A percentile compares a stretch with the other conserved stretches of the same genome.
These are phyloP conservation scores for Colletotrichum lindemuthianum DNA, from an alignment of 2,329 filamentous ascomycete genomes.

Conservation along the genomic window DNA sequence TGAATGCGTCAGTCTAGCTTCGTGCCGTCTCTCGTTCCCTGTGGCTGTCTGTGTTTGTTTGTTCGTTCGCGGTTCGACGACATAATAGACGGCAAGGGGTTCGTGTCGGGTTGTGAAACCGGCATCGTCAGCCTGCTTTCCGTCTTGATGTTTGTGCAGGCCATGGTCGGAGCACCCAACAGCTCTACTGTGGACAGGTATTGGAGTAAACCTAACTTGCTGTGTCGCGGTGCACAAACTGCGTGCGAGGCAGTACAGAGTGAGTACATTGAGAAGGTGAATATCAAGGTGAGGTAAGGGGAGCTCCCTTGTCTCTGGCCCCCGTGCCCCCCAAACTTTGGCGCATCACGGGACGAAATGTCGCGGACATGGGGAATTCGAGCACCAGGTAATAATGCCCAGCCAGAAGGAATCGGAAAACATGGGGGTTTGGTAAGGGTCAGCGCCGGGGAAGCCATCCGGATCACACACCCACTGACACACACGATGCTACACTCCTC, in stretches of 20 bases:
- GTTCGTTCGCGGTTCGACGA: neutral
- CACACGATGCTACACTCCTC: too few species aligned
- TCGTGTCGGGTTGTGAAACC: conserved; percentile 11
- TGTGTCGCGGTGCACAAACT: neutral
- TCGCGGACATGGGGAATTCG: conserved; percentile 25
- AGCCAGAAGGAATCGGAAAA: conserved; percentile 1
- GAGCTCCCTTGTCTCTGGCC: conserved; percentile 18
- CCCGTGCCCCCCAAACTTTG: conserved; percentile 17
- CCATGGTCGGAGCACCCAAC: neutral
- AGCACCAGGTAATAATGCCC: neutral
- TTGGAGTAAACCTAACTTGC: neutral
- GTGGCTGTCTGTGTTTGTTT: too few species aligned
- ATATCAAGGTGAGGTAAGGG: neutral
- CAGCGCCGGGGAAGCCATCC: conserved; percentile 19
- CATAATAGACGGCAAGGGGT: conserved; percentile 7
- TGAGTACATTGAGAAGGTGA: too few species aligned
- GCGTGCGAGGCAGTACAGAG: too few species aligned
- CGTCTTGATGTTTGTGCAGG: conserved; percentile 5
- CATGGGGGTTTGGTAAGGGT: conserved; percentile 13
- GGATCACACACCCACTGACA: neutral
- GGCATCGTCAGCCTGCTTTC: conserved; percentile 8
- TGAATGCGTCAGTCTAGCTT: too few species aligned
- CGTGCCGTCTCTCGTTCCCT: too few species aligned
- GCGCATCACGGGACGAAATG: conserved; percentile 29
- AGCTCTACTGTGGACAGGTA: neutral